These are phyloP conservation scores for Schizophyllum commune DNA, from an alignment of 1,284 basidiomycete genomes.

Conservation along the genomic window DNA sequence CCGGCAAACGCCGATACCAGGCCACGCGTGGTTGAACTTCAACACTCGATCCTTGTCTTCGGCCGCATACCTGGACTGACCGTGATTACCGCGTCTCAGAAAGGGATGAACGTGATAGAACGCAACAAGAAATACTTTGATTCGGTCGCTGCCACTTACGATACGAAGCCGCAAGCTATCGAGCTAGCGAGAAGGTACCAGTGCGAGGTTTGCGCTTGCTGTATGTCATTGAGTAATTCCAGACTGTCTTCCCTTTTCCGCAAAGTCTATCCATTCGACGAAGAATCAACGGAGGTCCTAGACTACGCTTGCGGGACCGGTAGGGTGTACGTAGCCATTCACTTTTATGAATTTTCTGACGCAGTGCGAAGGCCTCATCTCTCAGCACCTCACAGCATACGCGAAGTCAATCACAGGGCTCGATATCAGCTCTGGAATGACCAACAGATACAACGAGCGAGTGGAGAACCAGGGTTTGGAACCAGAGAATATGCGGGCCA, in stretches of 20 bases:
- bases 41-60: background rate
- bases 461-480: slow-evolving; percentile 48
- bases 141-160: background rate
- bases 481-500: slow-evolving; percentile 50
- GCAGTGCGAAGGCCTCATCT: slow-evolving; percentile 41
- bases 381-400: slow-evolving; percentile 44
- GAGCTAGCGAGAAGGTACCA: background rate
- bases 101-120: background rate
- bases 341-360: too few relatives aligned
- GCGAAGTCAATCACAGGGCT: slow-evolving; percentile 56
- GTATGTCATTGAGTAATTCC: too few relatives aligned
- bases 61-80: background rate
- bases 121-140: background rate
- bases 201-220: background rate
- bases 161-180: background rate
- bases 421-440: slow-evolving; percentile 60
- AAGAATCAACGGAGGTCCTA: slow-evolving; percentile 46
- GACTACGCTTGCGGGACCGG: slow-evolving; percentile 70
- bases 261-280: slow-evolving; percentile 41
- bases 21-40: background rate
- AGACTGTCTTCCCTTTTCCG: slow-evolving; percentile 36
- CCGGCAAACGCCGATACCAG: background rate
- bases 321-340: slow-evolving; percentile 17
- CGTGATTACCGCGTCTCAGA: background rate
- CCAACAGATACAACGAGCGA: slow-evolving; percentile 54